Conservation (phyloP, 176 grass and related monocot genomes). For the Musa acuminata region DNA sequence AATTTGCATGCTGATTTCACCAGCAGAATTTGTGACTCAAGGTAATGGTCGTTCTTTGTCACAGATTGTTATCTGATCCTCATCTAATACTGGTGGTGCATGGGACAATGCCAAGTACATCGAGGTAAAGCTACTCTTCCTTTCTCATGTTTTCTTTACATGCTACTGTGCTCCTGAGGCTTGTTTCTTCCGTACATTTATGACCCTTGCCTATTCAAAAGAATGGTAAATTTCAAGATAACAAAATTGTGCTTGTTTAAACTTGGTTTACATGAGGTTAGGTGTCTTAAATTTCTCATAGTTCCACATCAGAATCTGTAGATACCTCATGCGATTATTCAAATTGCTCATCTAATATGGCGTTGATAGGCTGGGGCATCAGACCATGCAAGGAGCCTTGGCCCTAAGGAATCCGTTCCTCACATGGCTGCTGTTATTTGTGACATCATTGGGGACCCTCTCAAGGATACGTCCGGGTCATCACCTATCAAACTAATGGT, state of each 20-base stretch:
- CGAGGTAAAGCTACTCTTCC: conserved; percentile 22
- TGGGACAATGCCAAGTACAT: conserved; percentile 62
- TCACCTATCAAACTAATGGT: conserved; percentile 59
- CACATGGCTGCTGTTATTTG: conserved; percentile 48
- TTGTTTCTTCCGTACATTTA: not conserved
- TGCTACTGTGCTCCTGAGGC: not conserved
- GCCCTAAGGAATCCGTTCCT: conserved; percentile 37
- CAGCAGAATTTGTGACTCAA: not conserved
- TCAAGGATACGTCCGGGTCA: conserved; percentile 47
- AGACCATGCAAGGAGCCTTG: conserved; percentile 32
- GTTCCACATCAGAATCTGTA: no score
- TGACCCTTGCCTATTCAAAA: no score
- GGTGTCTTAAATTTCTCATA: no score
- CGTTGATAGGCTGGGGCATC: conserved; percentile 30
- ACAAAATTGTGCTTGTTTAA: no score
- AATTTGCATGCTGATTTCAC: not conserved
- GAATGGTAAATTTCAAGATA: no score
- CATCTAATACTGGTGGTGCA: conserved; percentile 40
- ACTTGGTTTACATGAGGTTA: no score
- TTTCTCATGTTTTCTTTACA: not conserved
- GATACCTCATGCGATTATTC: no score
- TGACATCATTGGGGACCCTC: conserved; percentile 38
- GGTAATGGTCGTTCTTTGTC: not conserved
- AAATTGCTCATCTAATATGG: not conserved
- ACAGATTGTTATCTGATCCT: conserved; percentile 36